Base-by-base conservation (phyloP, 345 rosid species). In the Aquilaria sinensis region DNA sequence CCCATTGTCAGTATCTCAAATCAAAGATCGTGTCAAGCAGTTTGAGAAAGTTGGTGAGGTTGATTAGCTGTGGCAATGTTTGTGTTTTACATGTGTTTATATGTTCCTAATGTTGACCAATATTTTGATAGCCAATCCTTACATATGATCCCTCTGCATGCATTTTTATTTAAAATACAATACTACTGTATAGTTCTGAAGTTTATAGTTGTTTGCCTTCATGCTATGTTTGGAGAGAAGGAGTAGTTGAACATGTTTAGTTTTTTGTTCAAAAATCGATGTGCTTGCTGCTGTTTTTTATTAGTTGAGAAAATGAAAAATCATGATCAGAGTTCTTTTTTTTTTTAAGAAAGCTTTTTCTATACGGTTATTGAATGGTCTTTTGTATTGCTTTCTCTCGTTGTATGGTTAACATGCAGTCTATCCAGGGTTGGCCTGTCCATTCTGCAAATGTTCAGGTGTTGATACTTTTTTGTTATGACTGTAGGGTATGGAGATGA, bases 11-110 rank as follows among this genome's bases (percentile, higher is more conserved):
- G 75, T 86, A 58, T 71, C 80, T 31, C 74, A 86, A 78, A 82
- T 90, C 62, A 88, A 85, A 71, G 81, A 81, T 34, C 92, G 96
- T 60, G 85, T 90, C 65, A 72, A 70, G 80, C 96, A 90, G 71
- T 94, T 94, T 50, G 80, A 78, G 81, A 78, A 69, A 63, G 72
- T 63, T 60, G 97, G 99, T 94, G 71, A 80, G 96, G 64, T 31
- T 63, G 55, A 59, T 66, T 52, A 51, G 50, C 57, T 43, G 51
- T 58, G 8, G 60, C 43, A 30, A 55, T 61, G 14, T 53, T 56
- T 45, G 37, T 34, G 48, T 13, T 13, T 58, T 30, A n/a, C 23
- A 15, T 49, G 34, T 12, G 41, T 61, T 3, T 16, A 60, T 48
- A n/a, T 51, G 41, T 56, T 11, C 64, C 13, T 48, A 31, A 15